phyloP scores from a whole-genome alignment of 179 eudicot species.

The Spinacia oleracea region DNA sequence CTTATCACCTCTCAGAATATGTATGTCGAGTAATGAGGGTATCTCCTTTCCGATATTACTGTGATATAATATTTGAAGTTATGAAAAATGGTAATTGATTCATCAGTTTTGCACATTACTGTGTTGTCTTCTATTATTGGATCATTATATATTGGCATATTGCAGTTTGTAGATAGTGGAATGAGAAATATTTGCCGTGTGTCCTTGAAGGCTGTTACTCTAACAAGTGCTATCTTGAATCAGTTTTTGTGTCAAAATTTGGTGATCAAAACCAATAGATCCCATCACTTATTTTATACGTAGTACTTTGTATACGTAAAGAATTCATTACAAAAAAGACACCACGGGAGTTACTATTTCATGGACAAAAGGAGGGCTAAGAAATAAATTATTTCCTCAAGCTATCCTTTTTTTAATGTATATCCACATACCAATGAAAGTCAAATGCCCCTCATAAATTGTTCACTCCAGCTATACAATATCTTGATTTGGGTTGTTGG shows the following conservation, averaged over 20 bases:
- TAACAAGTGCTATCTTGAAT: background rate
- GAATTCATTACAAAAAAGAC: background rate
- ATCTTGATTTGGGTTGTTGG: conserved; percentile 1
- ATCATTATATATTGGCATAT: background rate
- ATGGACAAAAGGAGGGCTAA: background rate
- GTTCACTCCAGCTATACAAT: background rate
- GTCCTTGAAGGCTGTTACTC: background rate
- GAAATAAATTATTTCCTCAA: background rate
- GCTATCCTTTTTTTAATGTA: background rate
- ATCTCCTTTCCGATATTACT: conserved; percentile 94
- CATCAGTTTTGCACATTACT: conserved; percentile 11
- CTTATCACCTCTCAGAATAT: conserved; percentile 96
- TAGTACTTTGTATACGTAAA: background rate
- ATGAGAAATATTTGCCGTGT: background rate
- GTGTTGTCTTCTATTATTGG: conserved; percentile 8
- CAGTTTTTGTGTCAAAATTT: background rate
- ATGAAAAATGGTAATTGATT: conserved; percentile 82
- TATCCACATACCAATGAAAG: background rate
- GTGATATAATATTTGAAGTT: conserved; percentile 94
- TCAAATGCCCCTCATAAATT: background rate
- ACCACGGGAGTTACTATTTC: background rate
- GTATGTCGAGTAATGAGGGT: conserved; percentile 96
- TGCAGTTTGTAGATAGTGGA: background rate
- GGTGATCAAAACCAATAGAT: background rate
- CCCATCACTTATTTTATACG: background rate